Evolutionary conservation across 495 filamentous ascomycete genomes (phyloP), one percentile per base, ranked within the genome.

Genomic region (Eremomyces bilateralis): DNA sequence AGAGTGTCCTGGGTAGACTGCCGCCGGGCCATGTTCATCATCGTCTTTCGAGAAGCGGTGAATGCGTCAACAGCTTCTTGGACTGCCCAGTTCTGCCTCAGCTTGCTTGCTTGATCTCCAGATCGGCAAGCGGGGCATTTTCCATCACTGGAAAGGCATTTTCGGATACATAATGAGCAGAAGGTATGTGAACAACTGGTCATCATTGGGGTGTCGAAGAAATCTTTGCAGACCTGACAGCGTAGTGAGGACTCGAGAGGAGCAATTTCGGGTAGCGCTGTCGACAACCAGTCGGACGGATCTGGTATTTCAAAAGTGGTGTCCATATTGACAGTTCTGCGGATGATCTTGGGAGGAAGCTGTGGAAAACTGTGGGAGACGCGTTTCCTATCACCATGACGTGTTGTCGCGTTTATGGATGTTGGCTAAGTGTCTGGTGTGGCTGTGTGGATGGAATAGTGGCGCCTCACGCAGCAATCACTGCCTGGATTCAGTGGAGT

Each of bases 181-280:
- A 99, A 99, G 0, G 88, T 94, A 52, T 99, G 88, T 28, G 69
- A 76, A 62, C 88, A 99, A 0, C 75, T 76, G 1, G 88, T 99
- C 35, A 94, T 73, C 62, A 99, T 84, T 1, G 88, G 88, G 16
- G 79, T 83, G 40, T 69, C 66, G 58, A 77, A 95, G 54, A 94
- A 90, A 52, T 99, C 88, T 55, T 94, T 95, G 65, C 88, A 99
- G 38, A 99, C 76, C 46, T 94, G 77, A 54, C 88, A 99, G 42
- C 84, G 79, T 12, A 99, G 64, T 12, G 80, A 69, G 27, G 80
- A 69, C 46, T 99, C 88, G 36, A 99, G 65, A 4, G 73, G 61
- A 32, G 71, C 61, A 37, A 97, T 64, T 21, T 64, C 56, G 1
- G 73, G 63, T 5, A 95, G 60, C 1, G 73, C 67, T 15, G 88